Conservation (phyloP, 2,329 filamentous ascomycete species). For the Sarocladium oryzae region DNA sequence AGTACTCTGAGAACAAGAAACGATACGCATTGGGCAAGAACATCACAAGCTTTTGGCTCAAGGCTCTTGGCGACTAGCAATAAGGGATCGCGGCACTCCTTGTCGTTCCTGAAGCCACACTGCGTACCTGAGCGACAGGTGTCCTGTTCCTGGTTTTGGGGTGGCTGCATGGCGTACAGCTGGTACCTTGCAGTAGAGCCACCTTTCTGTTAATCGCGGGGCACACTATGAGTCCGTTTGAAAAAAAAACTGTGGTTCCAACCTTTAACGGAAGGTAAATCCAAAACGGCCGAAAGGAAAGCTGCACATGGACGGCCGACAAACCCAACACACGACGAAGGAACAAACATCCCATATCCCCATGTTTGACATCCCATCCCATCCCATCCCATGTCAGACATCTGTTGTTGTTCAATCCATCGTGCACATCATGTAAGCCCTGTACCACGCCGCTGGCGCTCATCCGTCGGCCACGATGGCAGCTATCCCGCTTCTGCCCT, state of each 20-base stretch:
- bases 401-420: neutral
- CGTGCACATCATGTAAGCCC: neutral
- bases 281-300: neutral
- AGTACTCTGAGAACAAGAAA: neutral
- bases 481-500: neutral
- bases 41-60: too few relatives aligned
- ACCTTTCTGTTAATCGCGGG: neutral
- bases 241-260: neutral
- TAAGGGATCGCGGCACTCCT: too few relatives aligned
- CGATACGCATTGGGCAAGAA: neutral
- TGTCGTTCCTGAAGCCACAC: too few relatives aligned
- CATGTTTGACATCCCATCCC: too few relatives aligned
- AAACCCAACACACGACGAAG: neutral
- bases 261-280: neutral
- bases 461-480: slow-evolving; percentile 9
- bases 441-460: neutral
- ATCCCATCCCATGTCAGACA: too few relatives aligned
- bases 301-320: neutral
- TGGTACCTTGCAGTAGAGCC: slow-evolving; percentile 5
- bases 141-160: too few relatives aligned
- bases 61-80: too few relatives aligned
- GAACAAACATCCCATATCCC: too few relatives aligned
- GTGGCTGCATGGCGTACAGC: too few relatives aligned
- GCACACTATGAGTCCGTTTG: neutral
- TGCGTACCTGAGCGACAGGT: too few relatives aligned